Conservation (phyloP, 257 asterid genomes). For the Gentiana macrophylla region DNA sequence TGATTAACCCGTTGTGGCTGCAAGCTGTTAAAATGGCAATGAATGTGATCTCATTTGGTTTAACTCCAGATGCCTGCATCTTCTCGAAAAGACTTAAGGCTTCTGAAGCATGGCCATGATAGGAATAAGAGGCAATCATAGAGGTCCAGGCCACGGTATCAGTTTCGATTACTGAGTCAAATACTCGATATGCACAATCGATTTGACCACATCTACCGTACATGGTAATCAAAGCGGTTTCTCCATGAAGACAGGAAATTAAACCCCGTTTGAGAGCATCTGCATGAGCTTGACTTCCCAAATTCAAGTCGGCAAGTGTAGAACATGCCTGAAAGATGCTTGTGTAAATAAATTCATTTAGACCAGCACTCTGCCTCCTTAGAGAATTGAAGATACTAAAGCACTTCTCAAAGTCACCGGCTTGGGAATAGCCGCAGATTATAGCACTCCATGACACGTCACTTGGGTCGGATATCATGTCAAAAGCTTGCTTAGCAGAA, state of each 20-base stretch:
- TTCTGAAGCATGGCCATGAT: slow-evolving; percentile 36
- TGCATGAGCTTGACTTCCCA: slow-evolving; percentile 50
- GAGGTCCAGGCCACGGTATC: slow-evolving; percentile 56
- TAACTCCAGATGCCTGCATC: slow-evolving; percentile 32
- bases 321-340: slow-evolving; percentile 47
- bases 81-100: slow-evolving; percentile 29
- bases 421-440: slow-evolving; percentile 34
- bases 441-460: slow-evolving; percentile 61
- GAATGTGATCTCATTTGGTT: slow-evolving; percentile 31
- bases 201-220: slow-evolving; percentile 45
- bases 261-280: slow-evolving; percentile 45
- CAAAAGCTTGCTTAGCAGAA: slow-evolving; percentile 28
- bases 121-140: slow-evolving; percentile 36
- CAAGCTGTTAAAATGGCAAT: slow-evolving; percentile 43
- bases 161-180: slow-evolving; percentile 25
- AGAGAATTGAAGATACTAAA: slow-evolving; percentile 26
- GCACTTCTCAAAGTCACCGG: slow-evolving; percentile 36
- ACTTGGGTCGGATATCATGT: slow-evolving; percentile 34
- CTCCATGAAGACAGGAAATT: slow-evolving; percentile 36
- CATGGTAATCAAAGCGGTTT: slow-evolving; percentile 48
- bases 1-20: slow-evolving; percentile 46
- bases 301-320: slow-evolving; percentile 25
- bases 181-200: slow-evolving; percentile 29
- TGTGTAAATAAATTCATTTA: slow-evolving; percentile 44
- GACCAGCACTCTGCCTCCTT: slow-evolving; percentile 24